Base-by-base conservation (phyloP, 2,329 filamentous ascomycete species). In the Arthrocladium fulminans region DNA sequence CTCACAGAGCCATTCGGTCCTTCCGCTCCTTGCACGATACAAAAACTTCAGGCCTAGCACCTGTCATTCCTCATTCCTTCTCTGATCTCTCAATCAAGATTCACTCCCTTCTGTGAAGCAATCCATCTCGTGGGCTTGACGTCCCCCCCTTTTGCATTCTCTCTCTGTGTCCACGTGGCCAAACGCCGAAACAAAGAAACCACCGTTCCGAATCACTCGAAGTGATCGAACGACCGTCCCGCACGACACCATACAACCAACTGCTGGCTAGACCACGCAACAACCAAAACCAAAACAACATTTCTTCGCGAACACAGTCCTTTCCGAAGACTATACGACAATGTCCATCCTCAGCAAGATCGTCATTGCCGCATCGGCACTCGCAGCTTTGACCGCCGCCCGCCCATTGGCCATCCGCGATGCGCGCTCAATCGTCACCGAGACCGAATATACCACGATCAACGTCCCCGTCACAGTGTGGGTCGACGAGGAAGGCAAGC, bases 281-380 rank as follows among this genome's bases (percentile, higher is more conserved):
- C n/a, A 38, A 10, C 35, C n/a, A 40, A 43, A 12, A 19, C 24
- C 40, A 30, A 22, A 45, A 27, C 6, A 37, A 20, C 6, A 23
- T 35, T 30, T 19, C 15, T 38, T 17, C 6, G n/a, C 23, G 7
- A 30, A 20, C 25, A 44, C 43, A 45, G 30, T 45, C 43, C 17
- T 45, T 45, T 25, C 20, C 29, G 32, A 35, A 34, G 20, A 25
- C 17, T 2, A 45, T 10, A 37, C 30, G 24, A 35, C 27, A 53
- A 59, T 59, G 57, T 49, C 52, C 45, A 42, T 48, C 30, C 40
- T 59, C 48, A 59, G 51, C 47, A 54, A 54, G 50, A 46, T 57
- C 32, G n/a, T 54, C 45, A 22, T 58, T 20, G 56, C 50, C 22
- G 55, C 55, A 20, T 50, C 51, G 41, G 53, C 54, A 49, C 48